Evolutionary conservation across 2,329 filamentous ascomycete genomes (phyloP).

Genomic region (Knufia petricola): DNA sequence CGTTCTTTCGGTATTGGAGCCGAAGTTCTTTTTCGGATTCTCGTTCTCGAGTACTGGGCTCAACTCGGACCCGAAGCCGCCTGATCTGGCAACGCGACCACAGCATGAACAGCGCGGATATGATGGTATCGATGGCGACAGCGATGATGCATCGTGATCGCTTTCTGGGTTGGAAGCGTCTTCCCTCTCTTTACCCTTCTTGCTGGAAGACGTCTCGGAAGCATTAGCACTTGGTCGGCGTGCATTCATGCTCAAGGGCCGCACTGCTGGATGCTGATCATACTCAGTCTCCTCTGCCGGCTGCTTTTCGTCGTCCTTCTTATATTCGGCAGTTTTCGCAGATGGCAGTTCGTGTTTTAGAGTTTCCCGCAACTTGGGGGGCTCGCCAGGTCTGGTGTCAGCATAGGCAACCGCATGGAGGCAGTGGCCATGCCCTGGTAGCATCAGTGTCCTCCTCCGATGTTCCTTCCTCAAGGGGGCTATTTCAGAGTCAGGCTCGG

Average conservation of each 20-base stretch:
- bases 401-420: constrained; percentile 7
- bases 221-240: neutral
- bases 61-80: constrained; percentile 15
- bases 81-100: constrained; percentile 19
- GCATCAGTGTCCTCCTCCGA: constrained; percentile 2
- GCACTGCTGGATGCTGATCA: constrained; percentile 15
- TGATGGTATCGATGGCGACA: constrained; percentile 2
- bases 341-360: constrained; percentile 9
- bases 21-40: constrained; percentile 20
- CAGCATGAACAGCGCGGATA: constrained; percentile 22
- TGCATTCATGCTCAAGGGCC: constrained; percentile 13
- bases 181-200: constrained; percentile 20
- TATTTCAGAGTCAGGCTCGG: neutral
- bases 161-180: constrained; percentile 10
- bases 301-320: constrained; percentile 5
- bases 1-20: constrained; percentile 19
- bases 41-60: constrained; percentile 23
- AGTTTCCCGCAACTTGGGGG: constrained; percentile 1
- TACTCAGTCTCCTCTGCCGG: constrained; percentile 4
- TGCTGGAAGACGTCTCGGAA: neutral
- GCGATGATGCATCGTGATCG: neutral
- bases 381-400: constrained; percentile 6
- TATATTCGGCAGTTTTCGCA: neutral
- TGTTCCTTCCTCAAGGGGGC: constrained; percentile 3
- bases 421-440: constrained; percentile 3